A percentile compares a stretch with the other conserved stretches of the same genome.
phyloP scores from a whole-genome alignment of 805 yeast species.

The Sugiyamaella marilandica region DNA sequence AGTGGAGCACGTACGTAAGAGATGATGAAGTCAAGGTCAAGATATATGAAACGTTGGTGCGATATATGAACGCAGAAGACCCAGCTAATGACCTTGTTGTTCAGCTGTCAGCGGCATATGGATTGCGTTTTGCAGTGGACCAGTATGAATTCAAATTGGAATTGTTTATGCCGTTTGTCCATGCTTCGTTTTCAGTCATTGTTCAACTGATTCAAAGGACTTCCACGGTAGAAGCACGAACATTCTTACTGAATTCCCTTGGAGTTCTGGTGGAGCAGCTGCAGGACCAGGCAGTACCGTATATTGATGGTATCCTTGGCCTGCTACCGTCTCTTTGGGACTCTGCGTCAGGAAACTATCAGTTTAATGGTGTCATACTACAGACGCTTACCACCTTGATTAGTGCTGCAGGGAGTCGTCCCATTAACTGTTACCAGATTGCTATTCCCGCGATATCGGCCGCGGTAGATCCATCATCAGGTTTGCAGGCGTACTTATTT shows the following conservation, averaged over 20 bases:
- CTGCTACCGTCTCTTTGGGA: constrained; percentile 81
- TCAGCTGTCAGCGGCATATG: constrained; percentile 63
- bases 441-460: constrained; percentile 55
- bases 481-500: constrained; percentile 51
- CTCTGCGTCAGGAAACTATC: constrained; percentile 32
- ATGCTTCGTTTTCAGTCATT: constrained; percentile 43
- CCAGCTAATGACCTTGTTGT: constrained; percentile 71
- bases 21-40: constrained; percentile 51
- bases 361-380: constrained; percentile 34
- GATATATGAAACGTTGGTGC: constrained; percentile 54
- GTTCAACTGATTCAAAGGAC: constrained; percentile 46
- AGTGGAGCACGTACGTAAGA: constrained; percentile 72
- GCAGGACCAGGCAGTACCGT: constrained; percentile 28
- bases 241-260: constrained; percentile 65
- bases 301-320: constrained; percentile 30
- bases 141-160: constrained; percentile 74
- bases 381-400: constrained; percentile 34
- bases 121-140: constrained; percentile 63
- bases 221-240: constrained; percentile 66
- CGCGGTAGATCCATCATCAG: constrained; percentile 59
- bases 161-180: constrained; percentile 62
- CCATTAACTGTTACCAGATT: constrained; percentile 20
- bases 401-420: constrained; percentile 24
- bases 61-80: constrained; percentile 43
- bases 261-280: constrained; percentile 45